Evolutionary conservation across 176 grass and related monocot species (phyloP).

Genomic region (Carex parvula): DNA sequence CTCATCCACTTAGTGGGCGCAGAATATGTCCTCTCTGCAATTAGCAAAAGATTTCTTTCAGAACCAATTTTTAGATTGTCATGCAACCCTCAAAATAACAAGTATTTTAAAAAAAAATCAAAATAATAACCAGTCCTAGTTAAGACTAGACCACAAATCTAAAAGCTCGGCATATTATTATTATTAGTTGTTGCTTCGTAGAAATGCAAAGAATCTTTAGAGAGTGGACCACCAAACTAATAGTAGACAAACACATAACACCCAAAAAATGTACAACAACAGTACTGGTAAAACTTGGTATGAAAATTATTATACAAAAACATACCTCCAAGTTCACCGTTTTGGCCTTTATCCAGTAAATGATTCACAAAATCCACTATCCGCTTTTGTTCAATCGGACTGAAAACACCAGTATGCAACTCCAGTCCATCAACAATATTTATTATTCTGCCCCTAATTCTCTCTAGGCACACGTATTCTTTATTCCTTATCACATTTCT

Average conservation of each 20-base stretch:
- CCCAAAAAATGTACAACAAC: not conserved
- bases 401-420: slow-evolving; percentile 44
- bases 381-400: slow-evolving; percentile 41
- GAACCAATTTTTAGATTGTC: not conserved
- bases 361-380: slow-evolving; percentile 43
- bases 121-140: not conserved
- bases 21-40: slow-evolving; percentile 43
- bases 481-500: slow-evolving; percentile 39
- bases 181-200: not conserved
- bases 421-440: slow-evolving; percentile 45
- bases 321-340: slow-evolving; percentile 41
- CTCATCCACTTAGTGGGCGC: slow-evolving; percentile 45
- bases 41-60: slow-evolving; percentile 22
- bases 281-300: not conserved
- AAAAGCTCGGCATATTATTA: not conserved
- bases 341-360: slow-evolving; percentile 37
- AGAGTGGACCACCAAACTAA: not conserved
- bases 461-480: slow-evolving; percentile 41
- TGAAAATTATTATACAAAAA: not conserved
- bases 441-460: slow-evolving; percentile 28
- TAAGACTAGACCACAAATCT: not conserved
- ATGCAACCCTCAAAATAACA: slow-evolving; percentile 1
- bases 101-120: not conserved
- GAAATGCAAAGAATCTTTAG: not conserved
- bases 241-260: not conserved